phyloP scores from a whole-genome alignment of 106 monocot genomes.

The Allium cepa region DNA sequence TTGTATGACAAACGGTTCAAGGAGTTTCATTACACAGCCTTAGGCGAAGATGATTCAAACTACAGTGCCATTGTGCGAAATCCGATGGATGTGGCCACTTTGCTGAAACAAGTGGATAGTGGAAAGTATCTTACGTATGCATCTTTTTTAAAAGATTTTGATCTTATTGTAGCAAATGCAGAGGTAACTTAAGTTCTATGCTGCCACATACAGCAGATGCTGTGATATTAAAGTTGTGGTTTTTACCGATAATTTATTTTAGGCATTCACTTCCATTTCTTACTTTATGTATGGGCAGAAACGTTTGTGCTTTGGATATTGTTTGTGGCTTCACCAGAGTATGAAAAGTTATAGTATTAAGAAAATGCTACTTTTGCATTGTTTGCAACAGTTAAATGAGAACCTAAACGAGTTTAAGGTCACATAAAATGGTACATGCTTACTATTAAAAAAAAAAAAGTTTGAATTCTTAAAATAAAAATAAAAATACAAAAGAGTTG shows the following conservation, averaged over 20 bases:
- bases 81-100: conserved; percentile 94
- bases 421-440: neutral
- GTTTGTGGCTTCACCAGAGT: no score
- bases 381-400: no score
- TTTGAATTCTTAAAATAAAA: neutral
- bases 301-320: no score
- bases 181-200: conserved; percentile 34
- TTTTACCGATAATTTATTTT: no score
- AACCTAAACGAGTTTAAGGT: no score
- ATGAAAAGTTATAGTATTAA: no score
- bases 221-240: no score
- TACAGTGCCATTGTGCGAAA: conserved; percentile 83
- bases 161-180: conserved; percentile 90
- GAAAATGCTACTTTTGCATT: no score
- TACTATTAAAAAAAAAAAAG: neutral
- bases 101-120: conserved; percentile 84
- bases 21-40: conserved; percentile 86
- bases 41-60: conserved; percentile 87
- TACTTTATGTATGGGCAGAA: no score
- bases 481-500: no score
- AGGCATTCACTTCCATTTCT: no score
- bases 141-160: conserved; percentile 70
- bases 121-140: conserved; percentile 69
- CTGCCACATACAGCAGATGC: no score
- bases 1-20: conserved; percentile 86